phyloP scores from a whole-genome alignment of 2,329 filamentous ascomycete genomes.

The Trichoderma simmonsii region DNA sequence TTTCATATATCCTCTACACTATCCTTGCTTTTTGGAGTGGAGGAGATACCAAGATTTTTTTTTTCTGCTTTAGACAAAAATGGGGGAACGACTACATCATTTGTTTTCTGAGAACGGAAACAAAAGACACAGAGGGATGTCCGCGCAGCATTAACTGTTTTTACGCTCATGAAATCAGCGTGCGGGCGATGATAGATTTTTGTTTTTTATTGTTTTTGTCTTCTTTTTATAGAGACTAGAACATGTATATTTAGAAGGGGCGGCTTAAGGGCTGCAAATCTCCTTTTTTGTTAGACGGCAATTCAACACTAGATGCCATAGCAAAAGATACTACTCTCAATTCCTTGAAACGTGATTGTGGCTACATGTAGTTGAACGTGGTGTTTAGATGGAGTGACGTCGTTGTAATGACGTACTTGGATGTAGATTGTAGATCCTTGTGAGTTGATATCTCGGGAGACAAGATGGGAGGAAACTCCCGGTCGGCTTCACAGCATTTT shows the following conservation, averaged over 20 bases:
- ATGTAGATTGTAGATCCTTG: neutral
- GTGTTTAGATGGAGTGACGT: neutral
- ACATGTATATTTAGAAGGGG: slow-evolving; percentile 5
- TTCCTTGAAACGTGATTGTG: neutral
- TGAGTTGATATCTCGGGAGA: neutral
- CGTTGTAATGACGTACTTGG: neutral
- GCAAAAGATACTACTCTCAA: neutral
- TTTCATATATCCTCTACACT: neutral
- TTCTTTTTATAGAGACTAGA: neutral
- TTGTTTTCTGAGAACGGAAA: neutral
- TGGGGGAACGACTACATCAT: neutral
- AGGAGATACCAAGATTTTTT: slow-evolving; percentile 2
- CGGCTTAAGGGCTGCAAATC: neutral
- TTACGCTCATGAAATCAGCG: neutral
- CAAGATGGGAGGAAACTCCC: neutral
- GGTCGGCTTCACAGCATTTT: neutral
- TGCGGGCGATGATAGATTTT: slow-evolving; percentile 12
- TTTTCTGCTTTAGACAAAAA: slow-evolving; percentile 11
- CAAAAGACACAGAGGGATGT: neutral
- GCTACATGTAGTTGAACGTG: neutral
- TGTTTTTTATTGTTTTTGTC: neutral
- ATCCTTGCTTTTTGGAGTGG: neutral
- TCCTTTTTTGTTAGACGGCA: slow-evolving; percentile 2
- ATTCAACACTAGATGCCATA: neutral
- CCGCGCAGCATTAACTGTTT: slow-evolving; percentile 4